Percentiles rank a stretch among this genome's conserved stretches.
Evolutionary conservation across 148 eudicot species (phyloP).

Genomic region (Spergularia marina): DNA sequence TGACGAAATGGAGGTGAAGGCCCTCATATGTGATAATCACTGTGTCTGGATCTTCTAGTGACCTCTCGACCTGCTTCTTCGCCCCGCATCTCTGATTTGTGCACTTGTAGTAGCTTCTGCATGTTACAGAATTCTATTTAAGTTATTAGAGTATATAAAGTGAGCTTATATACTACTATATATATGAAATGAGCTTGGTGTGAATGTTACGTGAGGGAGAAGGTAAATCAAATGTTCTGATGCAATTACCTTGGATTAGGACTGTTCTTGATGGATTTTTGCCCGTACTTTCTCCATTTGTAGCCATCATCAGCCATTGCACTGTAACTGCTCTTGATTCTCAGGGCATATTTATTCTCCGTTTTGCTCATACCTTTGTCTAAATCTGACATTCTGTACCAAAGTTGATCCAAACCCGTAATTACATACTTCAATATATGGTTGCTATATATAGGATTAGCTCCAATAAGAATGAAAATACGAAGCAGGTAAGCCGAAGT

Average conservation of each 20-base stretch:
- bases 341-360: slow-evolving; percentile 61
- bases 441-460: not conserved
- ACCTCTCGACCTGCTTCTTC: slow-evolving; percentile 83
- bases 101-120: slow-evolving; percentile 89
- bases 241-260: slow-evolving; percentile 61
- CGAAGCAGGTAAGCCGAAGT: not conserved
- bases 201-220: too few species aligned
- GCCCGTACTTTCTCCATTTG: slow-evolving; percentile 91
- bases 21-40: slow-evolving; percentile 83
- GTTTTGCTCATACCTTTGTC: slow-evolving; percentile 46
- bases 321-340: slow-evolving; percentile 48
- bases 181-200: too few species aligned
- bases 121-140: not conserved
- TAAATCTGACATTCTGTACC: slow-evolving; percentile 34
- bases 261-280: slow-evolving; percentile 74
- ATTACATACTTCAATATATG: not conserved
- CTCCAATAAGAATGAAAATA: not conserved
- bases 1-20: slow-evolving; percentile 74
- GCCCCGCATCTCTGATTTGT: slow-evolving; percentile 83
- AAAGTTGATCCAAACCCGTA: not conserved
- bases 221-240: not conserved
- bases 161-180: too few species aligned
- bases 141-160: too few species aligned
- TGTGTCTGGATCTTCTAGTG: slow-evolving; percentile 62
- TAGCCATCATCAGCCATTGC: slow-evolving; percentile 74